phyloP scores from a whole-genome alignment of 1,284 basidiomycete genomes.

The Xerocomus nothofagi region DNA sequence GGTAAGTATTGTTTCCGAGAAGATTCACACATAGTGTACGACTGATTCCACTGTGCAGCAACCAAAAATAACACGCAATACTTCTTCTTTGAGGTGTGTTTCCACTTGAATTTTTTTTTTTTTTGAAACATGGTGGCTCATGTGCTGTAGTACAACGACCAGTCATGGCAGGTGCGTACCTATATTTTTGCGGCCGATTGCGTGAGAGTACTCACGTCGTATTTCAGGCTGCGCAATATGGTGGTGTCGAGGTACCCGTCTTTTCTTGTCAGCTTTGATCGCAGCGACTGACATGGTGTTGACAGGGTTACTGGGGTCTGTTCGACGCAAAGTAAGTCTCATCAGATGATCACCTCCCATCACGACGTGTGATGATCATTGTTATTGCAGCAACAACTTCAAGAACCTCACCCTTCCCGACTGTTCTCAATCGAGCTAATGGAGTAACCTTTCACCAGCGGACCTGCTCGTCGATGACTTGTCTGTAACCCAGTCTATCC shows the following conservation, averaged over 20 bases:
- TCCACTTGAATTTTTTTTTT: neutral
- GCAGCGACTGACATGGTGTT: slow-evolving; percentile 10
- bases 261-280: slow-evolving; percentile 3
- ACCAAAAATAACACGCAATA: slow-evolving; percentile 81
- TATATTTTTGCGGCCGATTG: neutral
- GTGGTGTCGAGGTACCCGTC: slow-evolving; percentile 80
- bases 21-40: neutral
- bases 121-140: slow-evolving; percentile 3
- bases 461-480: neutral
- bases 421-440: slow-evolving; percentile 33
- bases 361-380: slow-evolving; percentile 3
- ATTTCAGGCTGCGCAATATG: slow-evolving; percentile 43
- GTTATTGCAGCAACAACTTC: slow-evolving; percentile 47
- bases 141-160: slow-evolving; percentile 70
- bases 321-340: slow-evolving; percentile 55
- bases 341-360: neutral
- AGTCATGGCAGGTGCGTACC: slow-evolving; percentile 73
- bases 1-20: slow-evolving; percentile 18
- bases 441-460: neutral
- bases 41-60: slow-evolving; percentile 40
- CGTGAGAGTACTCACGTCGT: slow-evolving; percentile 12
- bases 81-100: slow-evolving; percentile 76
- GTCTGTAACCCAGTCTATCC: slow-evolving; percentile 10
- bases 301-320: slow-evolving; percentile 58
- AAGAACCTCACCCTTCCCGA: slow-evolving; percentile 56